phyloP scores from a whole-genome alignment of 148 eudicot genomes.

The Nepenthes gracilis region DNA sequence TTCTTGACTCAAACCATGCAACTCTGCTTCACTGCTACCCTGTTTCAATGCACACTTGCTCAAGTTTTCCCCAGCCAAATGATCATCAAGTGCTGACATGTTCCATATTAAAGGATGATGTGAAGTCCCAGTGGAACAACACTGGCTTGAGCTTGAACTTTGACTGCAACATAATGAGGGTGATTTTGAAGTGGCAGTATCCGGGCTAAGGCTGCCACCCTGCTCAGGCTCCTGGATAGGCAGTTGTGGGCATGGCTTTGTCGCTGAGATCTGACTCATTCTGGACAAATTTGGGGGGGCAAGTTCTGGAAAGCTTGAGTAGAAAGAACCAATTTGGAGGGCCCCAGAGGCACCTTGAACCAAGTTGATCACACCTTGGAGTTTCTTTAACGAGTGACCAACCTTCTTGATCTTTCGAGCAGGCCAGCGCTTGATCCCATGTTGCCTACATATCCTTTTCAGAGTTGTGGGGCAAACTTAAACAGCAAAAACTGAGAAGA shows the following conservation, averaged over 20 bases:
- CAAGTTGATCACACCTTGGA: constrained; percentile 78
- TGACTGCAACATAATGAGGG: constrained; percentile 65
- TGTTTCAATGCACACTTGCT: constrained; percentile 10
- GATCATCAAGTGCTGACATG: constrained; percentile 22
- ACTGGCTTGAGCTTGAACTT: constrained; percentile 64
- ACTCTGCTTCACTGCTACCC: constrained; percentile 46
- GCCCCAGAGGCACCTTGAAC: constrained; percentile 75
- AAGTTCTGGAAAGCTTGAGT: constrained; percentile 66
- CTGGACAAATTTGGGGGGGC: constrained; percentile 50
- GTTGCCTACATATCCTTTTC: constrained; percentile 91
- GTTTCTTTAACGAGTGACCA: constrained; percentile 76
- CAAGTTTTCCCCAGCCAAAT: constrained; percentile 18
- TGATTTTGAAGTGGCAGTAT: constrained; percentile 38
- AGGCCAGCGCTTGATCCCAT: constrained; percentile 93
- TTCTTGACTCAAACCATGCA: constrained; percentile 26
- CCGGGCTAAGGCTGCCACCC: constrained; percentile 16
- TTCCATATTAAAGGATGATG: constrained; percentile 26
- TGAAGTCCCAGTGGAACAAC: constrained; percentile 55
- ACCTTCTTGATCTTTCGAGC: constrained; percentile 91
- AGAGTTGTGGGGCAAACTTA: constrained; percentile 92
- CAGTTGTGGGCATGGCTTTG: constrained; percentile 24
- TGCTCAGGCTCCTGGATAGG: constrained; percentile 19
- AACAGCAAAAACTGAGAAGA: constrained; percentile 7
- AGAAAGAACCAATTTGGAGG: constrained; percentile 68
- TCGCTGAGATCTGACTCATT: constrained; percentile 29